Percentiles rank a stretch among this genome's conserved stretches.
Evolutionary conservation across 1,284 basidiomycete species (phyloP).

Genomic region (Meripilus lineatus): DNA sequence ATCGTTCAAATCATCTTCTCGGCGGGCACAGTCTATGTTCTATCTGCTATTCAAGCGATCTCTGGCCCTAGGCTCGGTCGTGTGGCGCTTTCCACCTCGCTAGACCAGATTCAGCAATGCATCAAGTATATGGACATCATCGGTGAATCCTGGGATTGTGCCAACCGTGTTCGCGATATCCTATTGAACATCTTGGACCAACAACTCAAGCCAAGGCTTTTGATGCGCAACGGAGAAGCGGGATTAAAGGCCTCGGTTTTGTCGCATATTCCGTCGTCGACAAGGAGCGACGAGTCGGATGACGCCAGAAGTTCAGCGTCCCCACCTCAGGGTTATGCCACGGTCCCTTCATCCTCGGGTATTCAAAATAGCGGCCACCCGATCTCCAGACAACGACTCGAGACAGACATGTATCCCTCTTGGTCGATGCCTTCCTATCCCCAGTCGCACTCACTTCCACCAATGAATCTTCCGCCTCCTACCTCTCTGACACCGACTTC

Average conservation of each 20-base stretch:
- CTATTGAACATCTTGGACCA: constrained; percentile 28
- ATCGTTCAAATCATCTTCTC: constrained; percentile 61
- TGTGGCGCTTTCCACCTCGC: constrained; percentile 28
- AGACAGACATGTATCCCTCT: not conserved
- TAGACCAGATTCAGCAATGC: constrained; percentile 40
- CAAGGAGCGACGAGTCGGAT: constrained; percentile 2
- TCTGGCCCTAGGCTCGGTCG: constrained; percentile 32
- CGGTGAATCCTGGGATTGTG: constrained; percentile 47
- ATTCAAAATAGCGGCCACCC: not conserved
- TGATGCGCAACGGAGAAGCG: constrained; percentile 23
- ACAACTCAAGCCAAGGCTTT: constrained; percentile 26
- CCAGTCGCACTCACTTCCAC: too few relatives aligned
- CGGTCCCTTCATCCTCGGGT: not conserved
- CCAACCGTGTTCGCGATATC: constrained; percentile 44
- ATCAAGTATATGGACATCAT: constrained; percentile 45
- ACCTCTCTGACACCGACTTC: too few relatives aligned
- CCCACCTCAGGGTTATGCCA: not conserved
- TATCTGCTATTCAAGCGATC: constrained; percentile 52
- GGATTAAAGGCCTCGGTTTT: constrained; percentile 6
- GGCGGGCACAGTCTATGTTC: constrained; percentile 59
- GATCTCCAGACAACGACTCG: not conserved
- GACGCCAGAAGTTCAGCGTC: not conserved
- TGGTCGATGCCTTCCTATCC: not conserved
- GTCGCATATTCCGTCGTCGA: not conserved
- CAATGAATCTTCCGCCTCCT: too few relatives aligned